These are phyloP conservation scores for Amaranthus cruentus DNA, from an alignment of 148 eudicot genomes.

Conservation along the genomic window DNA sequence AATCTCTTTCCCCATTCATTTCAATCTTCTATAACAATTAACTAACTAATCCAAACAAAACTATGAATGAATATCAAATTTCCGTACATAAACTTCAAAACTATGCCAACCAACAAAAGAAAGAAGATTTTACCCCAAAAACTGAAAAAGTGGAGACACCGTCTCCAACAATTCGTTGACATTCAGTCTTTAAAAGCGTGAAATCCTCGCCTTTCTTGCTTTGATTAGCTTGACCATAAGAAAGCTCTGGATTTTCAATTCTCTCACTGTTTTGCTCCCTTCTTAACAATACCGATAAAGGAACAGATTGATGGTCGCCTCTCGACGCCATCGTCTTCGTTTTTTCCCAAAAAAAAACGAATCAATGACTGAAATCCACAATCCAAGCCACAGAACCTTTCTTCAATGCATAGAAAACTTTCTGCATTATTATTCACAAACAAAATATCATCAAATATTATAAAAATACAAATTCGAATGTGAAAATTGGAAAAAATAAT, in stretches of 20 bases:
- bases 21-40: too few relatives aligned
- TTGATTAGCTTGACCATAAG: slow-evolving; percentile 70
- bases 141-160: slow-evolving; percentile 83
- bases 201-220: slow-evolving; percentile 96
- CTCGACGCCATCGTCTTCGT: slow-evolving; percentile 56
- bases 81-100: too few relatives aligned
- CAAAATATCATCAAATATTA: too few relatives aligned
- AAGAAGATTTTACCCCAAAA: slow-evolving; percentile 52
- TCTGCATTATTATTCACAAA: too few relatives aligned
- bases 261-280: slow-evolving; percentile 82
- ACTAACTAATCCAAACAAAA: too few relatives aligned
- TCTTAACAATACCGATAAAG: slow-evolving; percentile 77
- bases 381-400: not conserved
- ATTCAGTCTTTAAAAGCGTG: slow-evolving; percentile 72
- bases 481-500: too few relatives aligned
- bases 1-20: too few relatives aligned
- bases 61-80: too few relatives aligned
- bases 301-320: slow-evolving; percentile 81
- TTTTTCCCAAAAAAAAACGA: slow-evolving; percentile 5
- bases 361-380: not conserved
- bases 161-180: slow-evolving; percentile 80
- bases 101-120: not conserved
- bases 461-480: too few relatives aligned
- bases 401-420: too few relatives aligned
- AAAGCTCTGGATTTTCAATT: slow-evolving; percentile 66